A percentile compares a stretch with the other conserved stretches of the same genome.
These are phyloP conservation scores for Metroxylon sagu DNA, from an alignment of 176 grass and related monocot species.

Conservation along the genomic window DNA sequence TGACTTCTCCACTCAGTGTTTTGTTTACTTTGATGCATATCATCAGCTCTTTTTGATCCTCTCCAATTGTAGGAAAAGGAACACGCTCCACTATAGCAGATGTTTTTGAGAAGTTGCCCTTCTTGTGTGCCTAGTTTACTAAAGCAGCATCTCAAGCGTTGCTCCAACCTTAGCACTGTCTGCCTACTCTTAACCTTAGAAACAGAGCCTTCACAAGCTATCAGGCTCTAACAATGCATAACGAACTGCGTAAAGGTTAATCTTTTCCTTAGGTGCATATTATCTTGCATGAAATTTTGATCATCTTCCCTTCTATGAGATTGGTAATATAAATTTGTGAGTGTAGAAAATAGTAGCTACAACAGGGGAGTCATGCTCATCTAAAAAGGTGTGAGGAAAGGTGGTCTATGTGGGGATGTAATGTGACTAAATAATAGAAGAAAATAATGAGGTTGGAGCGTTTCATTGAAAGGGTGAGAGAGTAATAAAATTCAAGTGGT, in stretches of 20 bases:
- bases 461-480: slow-evolving; percentile 2
- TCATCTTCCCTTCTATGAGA: no score
- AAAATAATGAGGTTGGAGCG: no score
- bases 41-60: slow-evolving; percentile 19
- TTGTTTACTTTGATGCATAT: slow-evolving; percentile 31
- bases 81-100: slow-evolving; percentile 12
- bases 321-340: no score
- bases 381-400: slow-evolving; percentile 13
- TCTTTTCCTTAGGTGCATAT: no score
- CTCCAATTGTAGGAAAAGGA: slow-evolving; percentile 19
- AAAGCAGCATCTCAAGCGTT: slow-evolving; percentile 6
- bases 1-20: slow-evolving; percentile 36
- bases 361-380: slow-evolving; percentile 25
- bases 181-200: not conserved
- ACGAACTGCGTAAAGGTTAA: no score
- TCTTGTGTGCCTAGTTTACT: not conserved
- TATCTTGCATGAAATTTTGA: no score
- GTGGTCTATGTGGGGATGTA: slow-evolving; percentile 2
- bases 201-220: not conserved
- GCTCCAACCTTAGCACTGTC: not conserved
- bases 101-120: slow-evolving; percentile 16
- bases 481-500: not conserved
- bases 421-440: no score
- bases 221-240: no score
- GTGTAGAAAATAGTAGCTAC: no score